Evolutionary conservation across 805 yeast genomes (phyloP).

Genomic region (Wickerhamomyces alni): DNA sequence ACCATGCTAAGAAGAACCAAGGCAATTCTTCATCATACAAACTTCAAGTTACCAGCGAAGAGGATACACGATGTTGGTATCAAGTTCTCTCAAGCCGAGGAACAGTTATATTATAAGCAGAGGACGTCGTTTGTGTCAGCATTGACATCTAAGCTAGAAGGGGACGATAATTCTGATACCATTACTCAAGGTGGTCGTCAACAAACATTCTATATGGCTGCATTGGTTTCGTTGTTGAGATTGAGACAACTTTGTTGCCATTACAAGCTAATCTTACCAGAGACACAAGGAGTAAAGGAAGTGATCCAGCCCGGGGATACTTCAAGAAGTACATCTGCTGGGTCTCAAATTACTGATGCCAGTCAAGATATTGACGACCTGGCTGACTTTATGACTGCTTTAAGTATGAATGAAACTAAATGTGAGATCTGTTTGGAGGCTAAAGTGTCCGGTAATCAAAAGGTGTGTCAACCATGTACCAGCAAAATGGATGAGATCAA

Average conservation of each 20-base stretch:
- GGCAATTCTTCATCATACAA: slow-evolving; percentile 24
- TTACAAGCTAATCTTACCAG: slow-evolving; percentile 24
- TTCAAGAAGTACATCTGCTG: too few species aligned
- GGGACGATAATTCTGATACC: too few species aligned
- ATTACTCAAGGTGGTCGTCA: too few species aligned
- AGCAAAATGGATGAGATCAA: slow-evolving; percentile 13
- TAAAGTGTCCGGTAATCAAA: slow-evolving; percentile 7
- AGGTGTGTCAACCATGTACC: slow-evolving; percentile 12
- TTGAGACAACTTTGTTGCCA: slow-evolving; percentile 34
- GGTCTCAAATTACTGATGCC: neutral
- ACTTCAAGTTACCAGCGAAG: slow-evolving; percentile 17
- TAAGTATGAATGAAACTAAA: slow-evolving; percentile 18
- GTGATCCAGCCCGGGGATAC: slow-evolving; percentile 7
- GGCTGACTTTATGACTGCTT: slow-evolving; percentile 14
- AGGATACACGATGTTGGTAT: slow-evolving; percentile 14
- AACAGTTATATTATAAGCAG: slow-evolving; percentile 21
- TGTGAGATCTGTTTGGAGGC: slow-evolving; percentile 20
- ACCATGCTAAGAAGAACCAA: slow-evolving; percentile 45
- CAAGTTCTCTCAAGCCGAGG: slow-evolving; percentile 23
- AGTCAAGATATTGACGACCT: slow-evolving; percentile 17
- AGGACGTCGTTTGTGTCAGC: slow-evolving; percentile 11
- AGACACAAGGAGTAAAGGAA: too few species aligned
- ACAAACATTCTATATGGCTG: slow-evolving; percentile 17
- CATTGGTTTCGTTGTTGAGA: slow-evolving; percentile 27
- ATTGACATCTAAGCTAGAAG: slow-evolving; percentile 4